Evolutionary conservation across 768 basidiomycete species (phyloP), one percentile per base, ranked within the genome.

Genomic region (Naganishia vishniacii): DNA sequence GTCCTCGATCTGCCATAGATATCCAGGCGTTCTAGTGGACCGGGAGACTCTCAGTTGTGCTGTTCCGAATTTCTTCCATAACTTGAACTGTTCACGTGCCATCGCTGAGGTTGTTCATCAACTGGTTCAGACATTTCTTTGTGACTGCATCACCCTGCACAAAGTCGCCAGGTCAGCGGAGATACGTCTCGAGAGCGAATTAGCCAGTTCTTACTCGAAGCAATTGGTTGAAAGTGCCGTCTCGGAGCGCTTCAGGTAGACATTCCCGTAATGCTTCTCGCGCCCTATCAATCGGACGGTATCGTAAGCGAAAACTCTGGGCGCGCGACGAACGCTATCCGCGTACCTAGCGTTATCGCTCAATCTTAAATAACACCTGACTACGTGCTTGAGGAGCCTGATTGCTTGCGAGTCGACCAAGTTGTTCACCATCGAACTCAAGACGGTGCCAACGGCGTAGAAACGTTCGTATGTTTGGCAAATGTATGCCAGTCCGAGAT

Each of bases 381-480:
- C 95, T 58, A 99, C 95, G 75, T 99, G 95, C 78, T 99, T 99
- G 70, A 99, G 80, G 49, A 99, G 80, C 71, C 95, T 81, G 29
- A 98, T 94, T 12, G 95, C 95, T 78, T 97, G 95, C 1, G 89
- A 95, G 79, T 99, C 94, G 60, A 98, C 93, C 51, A 99, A 83
- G 75, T 97, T 91, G 73, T 88, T 88, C 69, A 98, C 95, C 95
- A 99, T 99, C 78, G 95, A 97, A 81, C 89, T 90, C 65, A 99
- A 82, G 16, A 99, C 95, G 8, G 94, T 95, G 18, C 94, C 95
- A 60, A 99, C 95, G 15, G 95, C 95, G 77, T 97, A 98, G 80
- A 99, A 99, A 59, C 95, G 84, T 77, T 99, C 95, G 75, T 99
- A 99, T n/a, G 95, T 99, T 78, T 99, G 95, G 72, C 95, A 98